Conservation (phyloP, 306 rosid genomes). For the Mimosa bimucronata region DNA sequence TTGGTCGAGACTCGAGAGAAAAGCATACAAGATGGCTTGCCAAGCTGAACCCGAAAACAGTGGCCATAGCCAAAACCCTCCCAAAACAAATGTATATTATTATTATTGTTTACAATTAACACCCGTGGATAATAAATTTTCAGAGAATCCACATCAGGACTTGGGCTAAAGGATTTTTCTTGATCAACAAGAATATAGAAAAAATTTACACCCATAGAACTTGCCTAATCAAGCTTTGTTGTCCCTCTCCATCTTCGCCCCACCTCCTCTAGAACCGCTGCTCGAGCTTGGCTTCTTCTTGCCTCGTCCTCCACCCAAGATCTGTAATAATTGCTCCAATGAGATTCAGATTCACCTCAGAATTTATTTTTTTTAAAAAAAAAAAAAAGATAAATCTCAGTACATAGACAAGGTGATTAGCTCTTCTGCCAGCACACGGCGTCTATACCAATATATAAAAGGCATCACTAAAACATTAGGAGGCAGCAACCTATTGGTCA, state of each 20-base stretch:
- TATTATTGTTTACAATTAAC: slow-evolving; percentile 26
- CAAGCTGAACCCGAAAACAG: slow-evolving; percentile 8
- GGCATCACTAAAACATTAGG: background rate
- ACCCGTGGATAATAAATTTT: slow-evolving; percentile 10
- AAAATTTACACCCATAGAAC: slow-evolving; percentile 34
- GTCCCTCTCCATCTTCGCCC: slow-evolving; percentile 91
- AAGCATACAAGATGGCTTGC: background rate
- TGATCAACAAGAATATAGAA: background rate
- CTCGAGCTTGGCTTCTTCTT: slow-evolving; percentile 79
- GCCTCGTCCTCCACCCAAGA: slow-evolving; percentile 99
- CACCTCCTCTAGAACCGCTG: slow-evolving; percentile 88
- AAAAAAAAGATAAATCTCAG: background rate
- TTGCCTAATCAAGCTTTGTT: slow-evolving; percentile 51
- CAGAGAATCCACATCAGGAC: slow-evolving; percentile 12
- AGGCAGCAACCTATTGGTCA: background rate
- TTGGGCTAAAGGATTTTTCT: slow-evolving; percentile 25
- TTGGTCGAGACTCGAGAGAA: background rate
- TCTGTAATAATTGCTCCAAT: slow-evolving; percentile 58
- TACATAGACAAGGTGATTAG: background rate
- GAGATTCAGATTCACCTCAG: slow-evolving; percentile 31
- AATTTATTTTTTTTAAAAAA: background rate
- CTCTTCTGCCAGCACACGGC: background rate
- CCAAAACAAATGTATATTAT: slow-evolving; percentile 12
- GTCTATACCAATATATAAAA: background rate
- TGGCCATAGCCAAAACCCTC: slow-evolving; percentile 5